A percentile compares a stretch with the other conserved stretches of the same genome.
Evolutionary conservation across 2,329 filamentous ascomycete species (phyloP).

Genomic region (Teratosphaeria nubilosa): DNA sequence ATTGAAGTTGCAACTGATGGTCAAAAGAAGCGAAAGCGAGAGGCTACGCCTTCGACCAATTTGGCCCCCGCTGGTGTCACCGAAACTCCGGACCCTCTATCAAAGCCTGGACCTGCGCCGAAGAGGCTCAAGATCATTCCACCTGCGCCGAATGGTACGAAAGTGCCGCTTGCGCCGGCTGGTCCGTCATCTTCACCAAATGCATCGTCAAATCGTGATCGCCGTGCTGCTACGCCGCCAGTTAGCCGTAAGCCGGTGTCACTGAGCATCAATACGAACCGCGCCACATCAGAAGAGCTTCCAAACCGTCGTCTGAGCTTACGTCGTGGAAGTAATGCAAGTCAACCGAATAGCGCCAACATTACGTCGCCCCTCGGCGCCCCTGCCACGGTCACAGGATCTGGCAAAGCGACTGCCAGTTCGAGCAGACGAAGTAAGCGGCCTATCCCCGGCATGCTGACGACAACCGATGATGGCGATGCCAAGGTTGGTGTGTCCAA

Average conservation of each 20-base stretch:
- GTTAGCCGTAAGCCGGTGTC: slow-evolving; percentile 15
- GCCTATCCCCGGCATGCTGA: slow-evolving; percentile 64
- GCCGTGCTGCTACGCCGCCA: slow-evolving; percentile 19
- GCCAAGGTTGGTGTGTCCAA: slow-evolving; percentile 60
- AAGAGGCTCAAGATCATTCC: slow-evolving; percentile 27
- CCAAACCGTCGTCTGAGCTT: slow-evolving; percentile 30
- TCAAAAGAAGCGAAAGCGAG: slow-evolving; percentile 46
- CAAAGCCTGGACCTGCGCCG: slow-evolving; percentile 16
- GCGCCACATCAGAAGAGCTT: slow-evolving; percentile 41
- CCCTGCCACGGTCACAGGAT: slow-evolving; percentile 3
- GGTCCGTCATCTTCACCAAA: slow-evolving; percentile 25
- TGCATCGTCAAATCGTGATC: slow-evolving; percentile 10
- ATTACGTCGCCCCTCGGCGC: slow-evolving; percentile 6
- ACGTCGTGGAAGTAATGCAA: slow-evolving; percentile 37
- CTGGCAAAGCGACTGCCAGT: slow-evolving; percentile 7
- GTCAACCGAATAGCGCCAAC: slow-evolving; percentile 25
- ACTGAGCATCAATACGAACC: slow-evolving; percentile 31
- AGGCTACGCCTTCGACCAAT: slow-evolving; percentile 29
- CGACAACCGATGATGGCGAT: slow-evolving; percentile 45
- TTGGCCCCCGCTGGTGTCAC: slow-evolving; percentile 1
- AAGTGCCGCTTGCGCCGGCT: slow-evolving; percentile 36
- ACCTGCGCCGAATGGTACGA: slow-evolving; percentile 6
- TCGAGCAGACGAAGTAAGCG: slow-evolving; percentile 49
- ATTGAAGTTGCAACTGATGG: slow-evolving; percentile 13
- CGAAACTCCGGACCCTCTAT: slow-evolving; percentile 12